Base-by-base conservation (phyloP, 306 rosid species). In the Ormosia semicastrata region DNA sequence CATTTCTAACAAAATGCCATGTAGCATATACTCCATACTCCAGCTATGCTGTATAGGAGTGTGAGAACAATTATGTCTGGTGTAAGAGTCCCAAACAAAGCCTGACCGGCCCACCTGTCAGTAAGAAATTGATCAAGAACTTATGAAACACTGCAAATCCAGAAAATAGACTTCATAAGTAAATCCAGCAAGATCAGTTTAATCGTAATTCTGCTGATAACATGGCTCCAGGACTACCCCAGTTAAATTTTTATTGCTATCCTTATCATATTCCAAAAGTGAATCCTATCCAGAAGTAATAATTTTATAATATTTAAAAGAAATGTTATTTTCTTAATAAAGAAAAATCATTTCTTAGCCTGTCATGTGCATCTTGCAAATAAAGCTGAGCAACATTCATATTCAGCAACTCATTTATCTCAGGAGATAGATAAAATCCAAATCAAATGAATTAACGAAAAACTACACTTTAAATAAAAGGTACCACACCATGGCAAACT, bases 21-120 rank as follows among this genome's bases (percentile, higher is more conserved):
- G 79, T 43, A 50, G 58, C 6, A 65, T 65, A 75, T 62, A 54
- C 17, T 52, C 89, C 98, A 67, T 96, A 96, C 99, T 62, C 99
- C 99, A 53, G 99, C 98, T 81, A 93, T 84, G 89, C 99, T 96
- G 89, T 96, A 96, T 78, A 96, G 83, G 59, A 93, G 85, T 15
- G 99, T 93, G 74, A 96, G 94, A 86, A 96, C 88, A 74, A 96
- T 65, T 66, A 93, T 87, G 59, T 95, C 99, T 30, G 97, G 94
- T 66, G 94, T 86, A 71, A 96, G 99, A 71, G 98, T 96, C 78
- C 99, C 99, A 86, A 96, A 96, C 84, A 96, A 89, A 86, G 98
- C 98, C 76, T 96, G 99, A 78, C 99, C 99, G 43, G 99, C 99
- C 99, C 98, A 96, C 99, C 99, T 96, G 85, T 71, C 75, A 85